Evolutionary conservation across 1,284 basidiomycete species (phyloP).

Genomic region (Ustanciosporium gigantosporum): DNA sequence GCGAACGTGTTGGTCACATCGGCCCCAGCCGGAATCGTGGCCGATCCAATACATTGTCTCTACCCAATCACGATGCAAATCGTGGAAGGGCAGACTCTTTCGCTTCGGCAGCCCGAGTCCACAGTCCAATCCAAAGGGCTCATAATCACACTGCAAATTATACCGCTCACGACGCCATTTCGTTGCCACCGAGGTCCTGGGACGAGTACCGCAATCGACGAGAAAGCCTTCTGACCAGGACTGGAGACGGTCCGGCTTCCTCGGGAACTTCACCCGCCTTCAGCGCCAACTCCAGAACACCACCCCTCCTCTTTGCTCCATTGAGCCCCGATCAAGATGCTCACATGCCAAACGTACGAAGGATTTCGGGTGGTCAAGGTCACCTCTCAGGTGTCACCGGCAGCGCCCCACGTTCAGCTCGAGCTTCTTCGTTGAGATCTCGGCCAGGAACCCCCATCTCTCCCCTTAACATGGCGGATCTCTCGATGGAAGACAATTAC

Average conservation of each 20-base stretch:
- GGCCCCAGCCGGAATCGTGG: slow-evolving; percentile 33
- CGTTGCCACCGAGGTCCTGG: slow-evolving; percentile 5
- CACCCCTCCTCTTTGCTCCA: slow-evolving; percentile 40
- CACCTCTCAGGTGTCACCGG: neutral
- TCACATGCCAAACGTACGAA: slow-evolving; percentile 1
- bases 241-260: slow-evolving; percentile 1
- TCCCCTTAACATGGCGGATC: slow-evolving; percentile 37
- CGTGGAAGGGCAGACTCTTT: neutral
- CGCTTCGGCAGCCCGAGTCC: slow-evolving; percentile 1
- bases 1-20: too few species aligned
- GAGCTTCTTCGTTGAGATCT: slow-evolving; percentile 9
- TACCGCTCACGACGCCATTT: neutral
- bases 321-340: slow-evolving; percentile 22
- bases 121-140: too few species aligned
- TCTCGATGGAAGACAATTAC: slow-evolving; percentile 34
- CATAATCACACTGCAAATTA: too few species aligned
- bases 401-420: neutral
- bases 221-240: slow-evolving; percentile 3
- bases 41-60: slow-evolving; percentile 30
- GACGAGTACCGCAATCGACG: slow-evolving; percentile 8
- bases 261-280: slow-evolving; percentile 9
- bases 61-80: neutral
- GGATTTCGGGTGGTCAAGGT: slow-evolving; percentile 1
- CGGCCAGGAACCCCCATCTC: slow-evolving; percentile 41
- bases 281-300: slow-evolving; percentile 11